Evolutionary conservation across 78 protist genomes (phyloP).

Genomic region (Trichosphaerium sp.): DNA sequence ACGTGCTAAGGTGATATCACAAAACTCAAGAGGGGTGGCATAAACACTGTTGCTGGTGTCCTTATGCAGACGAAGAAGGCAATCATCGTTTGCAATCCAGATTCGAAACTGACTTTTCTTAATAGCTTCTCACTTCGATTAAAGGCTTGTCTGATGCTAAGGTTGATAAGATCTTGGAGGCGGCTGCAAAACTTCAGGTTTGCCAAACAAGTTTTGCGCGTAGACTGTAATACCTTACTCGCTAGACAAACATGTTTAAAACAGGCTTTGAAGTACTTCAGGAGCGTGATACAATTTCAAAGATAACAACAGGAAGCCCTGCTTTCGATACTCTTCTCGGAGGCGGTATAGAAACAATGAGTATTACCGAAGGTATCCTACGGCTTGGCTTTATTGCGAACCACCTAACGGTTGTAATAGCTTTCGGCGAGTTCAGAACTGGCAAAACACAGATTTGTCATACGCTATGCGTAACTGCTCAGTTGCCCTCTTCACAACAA

Average conservation of each 20-base stretch:
- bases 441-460: conserved; percentile 97
- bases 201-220: background rate
- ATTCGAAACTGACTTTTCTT: too few species aligned
- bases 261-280: conserved; percentile 6
- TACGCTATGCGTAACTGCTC: conserved; percentile 84
- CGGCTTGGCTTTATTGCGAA: too few species aligned
- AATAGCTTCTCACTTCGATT: conserved; percentile 13
- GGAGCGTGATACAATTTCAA: background rate
- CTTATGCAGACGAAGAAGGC: conserved; percentile 31
- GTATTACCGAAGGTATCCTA: conserved; percentile 92
- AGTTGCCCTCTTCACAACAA: too few species aligned
- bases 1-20: conserved; percentile 26
- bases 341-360: conserved; percentile 94
- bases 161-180: conserved; percentile 53
- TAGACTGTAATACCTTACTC: background rate
- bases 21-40: conserved; percentile 52
- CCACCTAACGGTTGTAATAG: too few species aligned
- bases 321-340: conserved; percentile 11
- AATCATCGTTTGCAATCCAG: too few species aligned
- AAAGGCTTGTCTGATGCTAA: conserved; percentile 62
- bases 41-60: conserved; percentile 18
- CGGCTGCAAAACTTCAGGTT: conserved; percentile 14
- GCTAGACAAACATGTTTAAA: conserved; percentile 3
- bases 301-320: background rate
- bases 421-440: conserved; percentile 94